Conservation (phyloP, 2,329 filamentous ascomycete species). For the Aspergillus fumigatiaffinis region DNA sequence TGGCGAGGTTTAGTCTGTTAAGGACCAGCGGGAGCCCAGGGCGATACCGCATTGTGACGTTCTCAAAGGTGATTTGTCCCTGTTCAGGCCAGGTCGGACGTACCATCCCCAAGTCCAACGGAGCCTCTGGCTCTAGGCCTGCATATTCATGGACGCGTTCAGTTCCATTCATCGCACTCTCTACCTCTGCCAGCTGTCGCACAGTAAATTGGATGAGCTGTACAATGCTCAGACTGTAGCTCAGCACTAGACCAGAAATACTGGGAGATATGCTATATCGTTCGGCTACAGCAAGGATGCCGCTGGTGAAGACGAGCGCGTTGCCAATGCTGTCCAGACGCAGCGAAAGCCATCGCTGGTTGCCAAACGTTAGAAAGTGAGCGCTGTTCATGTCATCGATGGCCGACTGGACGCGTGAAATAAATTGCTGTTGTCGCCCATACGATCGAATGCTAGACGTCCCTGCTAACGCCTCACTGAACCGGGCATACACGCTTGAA, state of each 20-base stretch:
- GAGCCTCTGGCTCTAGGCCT: slow-evolving; percentile 63
- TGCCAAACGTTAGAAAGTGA: slow-evolving; percentile 89
- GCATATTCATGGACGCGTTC: slow-evolving; percentile 75
- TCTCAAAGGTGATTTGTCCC: slow-evolving; percentile 66
- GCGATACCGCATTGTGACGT: slow-evolving; percentile 69
- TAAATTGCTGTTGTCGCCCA: slow-evolving; percentile 71
- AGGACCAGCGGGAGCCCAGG: slow-evolving; percentile 54
- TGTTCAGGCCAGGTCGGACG: slow-evolving; percentile 70
- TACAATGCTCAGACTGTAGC: slow-evolving; percentile 88
- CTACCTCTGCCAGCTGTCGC: slow-evolving; percentile 69
- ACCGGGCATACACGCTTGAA: slow-evolving; percentile 78
- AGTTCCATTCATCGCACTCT: slow-evolving; percentile 56
- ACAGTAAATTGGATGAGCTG: slow-evolving; percentile 94
- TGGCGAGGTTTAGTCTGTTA: slow-evolving; percentile 16
- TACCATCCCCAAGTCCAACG: slow-evolving; percentile 48
- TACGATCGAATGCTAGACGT: slow-evolving; percentile 86
- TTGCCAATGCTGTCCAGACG: slow-evolving; percentile 81
- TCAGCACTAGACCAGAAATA: slow-evolving; percentile 79
- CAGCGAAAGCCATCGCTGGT: slow-evolving; percentile 84
- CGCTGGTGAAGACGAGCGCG: slow-evolving; percentile 77
- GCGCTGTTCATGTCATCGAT: slow-evolving; percentile 89
- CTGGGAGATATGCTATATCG: slow-evolving; percentile 79
- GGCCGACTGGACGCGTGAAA: slow-evolving; percentile 60
- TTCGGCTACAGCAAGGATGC: slow-evolving; percentile 83
- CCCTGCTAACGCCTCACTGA: slow-evolving; percentile 77